Percentiles rank a stretch among this genome's conserved stretches.
These are phyloP conservation scores for Phytophthora cactorum DNA, from an alignment of 352 stramenopile genomes.

Conservation along the genomic window DNA sequence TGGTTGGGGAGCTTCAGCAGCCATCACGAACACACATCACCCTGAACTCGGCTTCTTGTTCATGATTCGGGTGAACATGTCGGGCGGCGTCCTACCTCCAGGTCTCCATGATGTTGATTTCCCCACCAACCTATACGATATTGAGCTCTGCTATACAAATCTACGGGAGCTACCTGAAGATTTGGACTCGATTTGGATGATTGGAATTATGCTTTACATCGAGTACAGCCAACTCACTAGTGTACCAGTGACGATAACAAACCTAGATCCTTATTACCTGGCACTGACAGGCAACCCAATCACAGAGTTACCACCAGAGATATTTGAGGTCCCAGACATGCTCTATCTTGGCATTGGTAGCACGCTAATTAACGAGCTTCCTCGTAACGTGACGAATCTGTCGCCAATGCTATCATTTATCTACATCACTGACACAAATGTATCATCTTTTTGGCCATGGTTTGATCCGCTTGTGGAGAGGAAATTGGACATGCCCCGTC, in stretches of 20 bases:
- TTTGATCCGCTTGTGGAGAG: constrained; percentile 15
- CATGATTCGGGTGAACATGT: neutral
- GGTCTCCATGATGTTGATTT: constrained; percentile 17
- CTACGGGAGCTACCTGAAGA: constrained; percentile 42
- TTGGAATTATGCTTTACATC: constrained; percentile 26
- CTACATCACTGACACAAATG: constrained; percentile 24
- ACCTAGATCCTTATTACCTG: constrained; percentile 22
- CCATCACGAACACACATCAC: constrained; percentile 35
- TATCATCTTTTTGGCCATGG: constrained; percentile 27
- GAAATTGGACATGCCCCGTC: neutral
- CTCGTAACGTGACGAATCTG: constrained; percentile 22
- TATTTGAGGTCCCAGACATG: constrained; percentile 34
- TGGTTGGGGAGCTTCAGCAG: constrained; percentile 30
- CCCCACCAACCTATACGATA: constrained; percentile 24
- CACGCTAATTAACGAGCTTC: constrained; percentile 14
- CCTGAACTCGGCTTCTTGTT: constrained; percentile 16
- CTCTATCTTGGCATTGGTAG: constrained; percentile 22
- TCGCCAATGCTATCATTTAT: constrained; percentile 22
- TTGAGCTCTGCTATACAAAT: constrained; percentile 44
- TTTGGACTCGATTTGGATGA: constrained; percentile 47
- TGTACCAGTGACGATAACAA: neutral
- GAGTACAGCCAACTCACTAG: constrained; percentile 31
- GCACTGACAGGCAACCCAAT: constrained; percentile 33
- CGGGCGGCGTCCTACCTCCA: neutral
- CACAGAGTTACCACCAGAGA: constrained; percentile 9